Evolutionary conservation across 441 rosid genomes (phyloP).

Genomic region (Oxalis stricta): DNA sequence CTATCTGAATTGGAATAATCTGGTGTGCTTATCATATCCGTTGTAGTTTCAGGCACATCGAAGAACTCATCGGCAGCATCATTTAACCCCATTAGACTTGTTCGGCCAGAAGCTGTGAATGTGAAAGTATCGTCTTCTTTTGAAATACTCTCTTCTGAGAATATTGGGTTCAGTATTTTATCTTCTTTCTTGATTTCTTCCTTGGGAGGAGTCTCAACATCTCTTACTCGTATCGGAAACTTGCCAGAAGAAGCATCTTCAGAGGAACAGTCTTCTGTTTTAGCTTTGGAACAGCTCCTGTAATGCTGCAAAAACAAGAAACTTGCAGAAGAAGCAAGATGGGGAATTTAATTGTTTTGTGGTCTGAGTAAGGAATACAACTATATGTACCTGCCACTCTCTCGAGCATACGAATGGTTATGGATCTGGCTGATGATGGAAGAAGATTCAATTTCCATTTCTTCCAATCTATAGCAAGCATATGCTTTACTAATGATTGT

Average conservation of each 20-base stretch:
- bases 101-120: slow-evolving; percentile 72
- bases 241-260: slow-evolving; percentile 65
- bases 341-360: not conserved
- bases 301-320: slow-evolving; percentile 41
- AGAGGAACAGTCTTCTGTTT: slow-evolving; percentile 39
- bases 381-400: slow-evolving; percentile 64
- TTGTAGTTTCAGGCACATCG: slow-evolving; percentile 79
- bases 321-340: too few relatives aligned
- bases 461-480: slow-evolving; percentile 98
- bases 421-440: slow-evolving; percentile 61
- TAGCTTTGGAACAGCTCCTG: slow-evolving; percentile 73
- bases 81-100: slow-evolving; percentile 68
- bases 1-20: too few relatives aligned
- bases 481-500: slow-evolving; percentile 79
- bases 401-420: slow-evolving; percentile 78
- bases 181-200: slow-evolving; percentile 45
- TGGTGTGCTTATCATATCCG: slow-evolving; percentile 61
- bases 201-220: too few relatives aligned
- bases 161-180: too few relatives aligned
- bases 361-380: not conserved
- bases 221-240: too few relatives aligned
- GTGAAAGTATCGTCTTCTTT: too few relatives aligned
- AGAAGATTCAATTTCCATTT: slow-evolving; percentile 68
- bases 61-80: slow-evolving; percentile 86
- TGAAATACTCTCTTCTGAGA: too few relatives aligned